phyloP scores from a whole-genome alignment of 257 asterid species.

The Nicotiana obtusifolia region DNA sequence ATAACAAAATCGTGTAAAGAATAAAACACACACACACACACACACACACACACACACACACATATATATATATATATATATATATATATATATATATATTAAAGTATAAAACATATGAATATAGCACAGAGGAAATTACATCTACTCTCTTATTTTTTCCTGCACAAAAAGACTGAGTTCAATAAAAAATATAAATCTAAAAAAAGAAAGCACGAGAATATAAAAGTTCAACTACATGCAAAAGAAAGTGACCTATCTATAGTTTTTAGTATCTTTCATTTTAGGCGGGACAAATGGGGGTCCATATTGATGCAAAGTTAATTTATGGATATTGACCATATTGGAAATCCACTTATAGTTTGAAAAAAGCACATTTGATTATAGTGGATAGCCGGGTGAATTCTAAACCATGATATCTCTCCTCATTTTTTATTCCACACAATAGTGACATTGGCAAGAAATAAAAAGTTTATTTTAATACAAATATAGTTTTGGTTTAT shows the following conservation, averaged over 20 bases:
- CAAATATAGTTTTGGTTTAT: too few relatives aligned
- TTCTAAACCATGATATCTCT: not conserved
- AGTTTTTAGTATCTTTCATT: constrained; percentile 1
- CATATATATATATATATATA: too few relatives aligned
- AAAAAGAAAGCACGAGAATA: not conserved
- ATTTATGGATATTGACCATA: not conserved
- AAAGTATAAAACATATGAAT: not conserved
- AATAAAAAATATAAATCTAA: not conserved
- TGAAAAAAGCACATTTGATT: not conserved
- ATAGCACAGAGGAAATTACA: not conserved
- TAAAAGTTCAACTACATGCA: constrained; percentile 2
- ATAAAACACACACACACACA: too few relatives aligned
- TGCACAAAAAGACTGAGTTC: not conserved
- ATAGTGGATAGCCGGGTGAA: not conserved
- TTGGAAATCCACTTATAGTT: not conserved
- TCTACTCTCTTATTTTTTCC: not conserved
- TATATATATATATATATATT: too few relatives aligned
- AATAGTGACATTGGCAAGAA: too few relatives aligned
- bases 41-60: too few relatives aligned
- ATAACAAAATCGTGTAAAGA: not conserved
- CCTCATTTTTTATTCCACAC: too few relatives aligned
- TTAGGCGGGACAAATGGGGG: constrained; percentile 7
- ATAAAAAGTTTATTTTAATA: too few relatives aligned
- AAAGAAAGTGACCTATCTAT: constrained; percentile 8
- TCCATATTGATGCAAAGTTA: not conserved